Percentiles rank a stretch among this genome's conserved stretches.
Evolutionary conservation across 768 basidiomycete genomes (phyloP).

Genomic region (Exsudoporus frostii): DNA sequence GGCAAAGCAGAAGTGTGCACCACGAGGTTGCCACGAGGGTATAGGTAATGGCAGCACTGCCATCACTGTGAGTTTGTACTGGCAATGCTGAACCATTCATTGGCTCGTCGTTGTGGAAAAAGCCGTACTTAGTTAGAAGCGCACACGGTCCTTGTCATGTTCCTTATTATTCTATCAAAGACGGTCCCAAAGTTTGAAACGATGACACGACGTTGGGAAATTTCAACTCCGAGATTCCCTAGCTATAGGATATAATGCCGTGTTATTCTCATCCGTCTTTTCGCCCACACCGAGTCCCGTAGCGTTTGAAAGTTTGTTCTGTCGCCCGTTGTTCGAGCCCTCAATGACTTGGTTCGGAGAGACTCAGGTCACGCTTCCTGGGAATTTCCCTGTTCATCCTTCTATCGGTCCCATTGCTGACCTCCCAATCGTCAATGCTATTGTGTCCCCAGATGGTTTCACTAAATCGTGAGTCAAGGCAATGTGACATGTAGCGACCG

Average conservation of each 20-base stretch:
- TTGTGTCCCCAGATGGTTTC: slow-evolving; percentile 37
- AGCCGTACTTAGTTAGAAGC: too few species aligned
- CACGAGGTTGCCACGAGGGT: too few species aligned
- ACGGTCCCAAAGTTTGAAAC: too few species aligned
- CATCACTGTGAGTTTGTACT: too few species aligned
- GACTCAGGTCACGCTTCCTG: slow-evolving; percentile 1
- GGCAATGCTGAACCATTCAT: too few species aligned
- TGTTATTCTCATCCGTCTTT: not conserved
- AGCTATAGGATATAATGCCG: not conserved
- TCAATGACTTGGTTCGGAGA: slow-evolving; percentile 7
- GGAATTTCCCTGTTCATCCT: not conserved
- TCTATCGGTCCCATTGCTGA: slow-evolving; percentile 20
- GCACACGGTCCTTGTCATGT: too few species aligned
- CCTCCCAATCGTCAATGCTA: slow-evolving; percentile 23
- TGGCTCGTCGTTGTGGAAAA: too few species aligned
- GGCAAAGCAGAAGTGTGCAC: too few species aligned
- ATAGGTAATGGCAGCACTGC: too few species aligned
- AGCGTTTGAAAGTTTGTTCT: not conserved
- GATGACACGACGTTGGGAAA: too few species aligned
- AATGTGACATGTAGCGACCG: not conserved
- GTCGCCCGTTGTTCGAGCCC: not conserved
- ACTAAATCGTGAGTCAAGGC: slow-evolving; percentile 17
- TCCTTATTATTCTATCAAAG: too few species aligned
- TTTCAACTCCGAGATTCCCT: not conserved
- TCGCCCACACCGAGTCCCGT: not conserved